phyloP scores from a whole-genome alignment of 164 flowering plant species.

The Vitis labrusca region DNA sequence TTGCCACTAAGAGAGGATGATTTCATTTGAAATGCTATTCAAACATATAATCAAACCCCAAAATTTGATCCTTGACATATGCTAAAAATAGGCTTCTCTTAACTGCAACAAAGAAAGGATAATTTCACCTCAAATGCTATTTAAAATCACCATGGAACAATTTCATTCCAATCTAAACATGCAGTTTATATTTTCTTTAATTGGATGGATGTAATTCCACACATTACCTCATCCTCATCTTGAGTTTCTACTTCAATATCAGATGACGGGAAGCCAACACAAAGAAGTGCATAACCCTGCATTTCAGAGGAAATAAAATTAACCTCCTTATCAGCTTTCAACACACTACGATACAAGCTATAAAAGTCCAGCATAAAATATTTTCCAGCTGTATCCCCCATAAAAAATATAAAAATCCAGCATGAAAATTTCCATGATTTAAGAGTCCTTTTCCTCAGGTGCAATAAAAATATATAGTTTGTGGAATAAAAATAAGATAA shows the following conservation, averaged over 20 bases:
- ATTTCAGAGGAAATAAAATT: slow-evolving; percentile 5
- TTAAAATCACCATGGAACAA: background rate
- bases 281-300: slow-evolving; percentile 96
- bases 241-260: slow-evolving; percentile 96
- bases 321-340: background rate
- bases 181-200: background rate
- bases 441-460: too few relatives aligned
- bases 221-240: slow-evolving; percentile 92
- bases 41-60: too few relatives aligned
- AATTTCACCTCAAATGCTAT: background rate
- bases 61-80: too few relatives aligned
- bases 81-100: too few relatives aligned
- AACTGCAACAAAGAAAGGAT: background rate
- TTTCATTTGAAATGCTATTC: too few relatives aligned
- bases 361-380: too few relatives aligned
- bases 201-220: background rate
- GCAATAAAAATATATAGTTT: too few relatives aligned
- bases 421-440: too few relatives aligned
- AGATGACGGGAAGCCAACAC: slow-evolving; percentile 91
- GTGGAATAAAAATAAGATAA: background rate
- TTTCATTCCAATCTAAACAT: background rate
- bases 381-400: too few relatives aligned
- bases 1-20: too few relatives aligned
- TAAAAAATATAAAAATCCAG: too few relatives aligned
- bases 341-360: background rate